A percentile compares a stretch with the other conserved stretches of the same genome.
These are phyloP conservation scores for Trichophyton mentagrophytes DNA, from an alignment of 2,329 filamentous ascomycete species.

Conservation along the genomic window DNA sequence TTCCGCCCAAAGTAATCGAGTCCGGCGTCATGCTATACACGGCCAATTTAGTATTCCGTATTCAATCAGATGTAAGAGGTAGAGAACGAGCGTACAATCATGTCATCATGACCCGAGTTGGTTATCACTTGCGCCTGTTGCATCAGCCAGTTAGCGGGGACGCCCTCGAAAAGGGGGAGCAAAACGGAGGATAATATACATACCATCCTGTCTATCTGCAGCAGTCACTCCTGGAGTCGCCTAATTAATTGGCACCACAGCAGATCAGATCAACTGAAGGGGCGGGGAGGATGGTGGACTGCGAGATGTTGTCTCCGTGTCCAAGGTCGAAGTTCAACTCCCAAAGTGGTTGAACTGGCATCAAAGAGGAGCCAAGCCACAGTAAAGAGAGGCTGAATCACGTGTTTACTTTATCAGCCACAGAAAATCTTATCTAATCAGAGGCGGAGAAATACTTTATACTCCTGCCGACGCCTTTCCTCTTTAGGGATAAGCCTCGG, in stretches of 20 bases:
- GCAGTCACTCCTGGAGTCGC: neutral
- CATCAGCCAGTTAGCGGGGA: slow-evolving; percentile 4
- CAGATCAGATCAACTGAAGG: neutral
- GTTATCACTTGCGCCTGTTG: slow-evolving; percentile 62
- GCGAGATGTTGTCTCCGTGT: too few relatives aligned
- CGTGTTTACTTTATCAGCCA: neutral
- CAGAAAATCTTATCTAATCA: neutral
- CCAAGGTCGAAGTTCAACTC: too few relatives aligned
- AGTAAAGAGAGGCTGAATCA: neutral
- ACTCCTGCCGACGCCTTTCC: neutral
- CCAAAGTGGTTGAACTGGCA: neutral
- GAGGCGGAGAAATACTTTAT: neutral
- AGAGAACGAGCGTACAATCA: slow-evolving; percentile 66
- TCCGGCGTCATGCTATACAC: slow-evolving; percentile 75
- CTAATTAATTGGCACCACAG: neutral
- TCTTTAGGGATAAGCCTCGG: neutral
- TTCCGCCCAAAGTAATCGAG: slow-evolving; percentile 97
- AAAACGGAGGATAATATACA: neutral
- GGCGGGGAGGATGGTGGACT: neutral
- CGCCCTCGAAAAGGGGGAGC: neutral
- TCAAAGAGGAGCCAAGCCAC: neutral
- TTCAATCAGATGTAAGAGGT: neutral
- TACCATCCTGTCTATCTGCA: neutral
- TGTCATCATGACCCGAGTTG: slow-evolving; percentile 90
- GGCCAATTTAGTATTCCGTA: neutral